A percentile compares a stretch with the other conserved stretches of the same genome.
Evolutionary conservation across 2,329 filamentous ascomycete genomes (phyloP).

Genomic region (Scedosporium dehoogii): DNA sequence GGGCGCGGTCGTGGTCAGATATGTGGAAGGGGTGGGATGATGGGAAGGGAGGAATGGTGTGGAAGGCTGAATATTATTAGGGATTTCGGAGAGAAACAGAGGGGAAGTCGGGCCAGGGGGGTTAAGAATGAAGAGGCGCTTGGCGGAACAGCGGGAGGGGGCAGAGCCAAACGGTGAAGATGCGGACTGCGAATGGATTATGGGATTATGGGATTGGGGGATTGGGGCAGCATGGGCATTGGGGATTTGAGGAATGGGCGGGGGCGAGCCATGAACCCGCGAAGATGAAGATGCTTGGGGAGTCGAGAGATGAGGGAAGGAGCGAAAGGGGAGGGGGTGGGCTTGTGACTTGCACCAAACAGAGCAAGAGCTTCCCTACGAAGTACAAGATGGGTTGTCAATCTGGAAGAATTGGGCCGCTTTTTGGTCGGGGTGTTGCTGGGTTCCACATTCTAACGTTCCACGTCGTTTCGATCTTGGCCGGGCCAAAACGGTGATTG

Average conservation of each 20-base stretch:
- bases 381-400: conserved; percentile 1
- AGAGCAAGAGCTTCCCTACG: not conserved
- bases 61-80: conserved; percentile 3
- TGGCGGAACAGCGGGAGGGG: not conserved
- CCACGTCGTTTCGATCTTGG: conserved; percentile 1
- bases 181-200: not conserved
- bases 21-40: conserved; percentile 2
- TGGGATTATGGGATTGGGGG: not conserved
- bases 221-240: not conserved
- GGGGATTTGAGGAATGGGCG: too few relatives aligned
- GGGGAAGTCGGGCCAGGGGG: not conserved
- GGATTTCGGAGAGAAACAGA: not conserved
- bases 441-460: conserved; percentile 5
- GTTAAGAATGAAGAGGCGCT: not conserved
- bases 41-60: conserved; percentile 1
- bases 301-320: not conserved
- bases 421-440: not conserved
- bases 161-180: not conserved
- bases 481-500: conserved; percentile 3
- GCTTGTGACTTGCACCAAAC: not conserved
- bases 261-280: too few relatives aligned
- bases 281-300: not conserved
- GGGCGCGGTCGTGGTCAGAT: not conserved
- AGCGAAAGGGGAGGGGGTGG: not conserved
- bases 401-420: conserved; percentile 7